Evolutionary conservation across 805 yeast genomes (phyloP).

Genomic region (Myxozyma nipponensis): DNA sequence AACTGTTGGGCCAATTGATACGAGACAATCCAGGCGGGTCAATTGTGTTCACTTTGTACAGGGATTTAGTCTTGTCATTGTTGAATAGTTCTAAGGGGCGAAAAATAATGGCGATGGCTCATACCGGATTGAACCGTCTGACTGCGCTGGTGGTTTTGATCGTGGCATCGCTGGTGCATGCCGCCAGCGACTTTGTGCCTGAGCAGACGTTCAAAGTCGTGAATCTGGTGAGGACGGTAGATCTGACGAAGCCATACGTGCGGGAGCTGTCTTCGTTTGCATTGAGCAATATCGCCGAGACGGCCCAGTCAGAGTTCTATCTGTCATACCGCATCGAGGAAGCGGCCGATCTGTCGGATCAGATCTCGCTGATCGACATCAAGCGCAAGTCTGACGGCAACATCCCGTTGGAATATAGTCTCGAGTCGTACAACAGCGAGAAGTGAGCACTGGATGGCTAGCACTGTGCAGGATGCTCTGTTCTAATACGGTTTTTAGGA

Average conservation of each 20-base stretch:
- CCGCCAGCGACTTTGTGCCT: constrained; percentile 1
- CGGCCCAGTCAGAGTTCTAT: constrained; percentile 54
- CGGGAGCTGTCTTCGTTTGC: constrained; percentile 57
- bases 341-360: not conserved
- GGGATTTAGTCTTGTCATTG: too few species aligned
- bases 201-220: constrained; percentile 7
- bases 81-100: too few species aligned
- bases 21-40: not conserved
- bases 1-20: not conserved
- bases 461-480: not conserved
- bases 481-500: not conserved
- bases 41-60: too few species aligned
- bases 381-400: constrained; percentile 8
- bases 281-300: constrained; percentile 54
- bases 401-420: not conserved
- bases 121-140: not conserved
- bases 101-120: not conserved
- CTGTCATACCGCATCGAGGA: constrained; percentile 53
- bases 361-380: constrained; percentile 15
- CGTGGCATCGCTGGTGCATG: not conserved
- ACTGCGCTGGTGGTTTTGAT: not conserved
- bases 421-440: not conserved
- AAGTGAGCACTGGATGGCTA: constrained; percentile 1
- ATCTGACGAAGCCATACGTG: constrained; percentile 61
- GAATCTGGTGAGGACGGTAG: constrained; percentile 54